These are phyloP conservation scores for Cyberlindnera mrakii DNA, from an alignment of 805 yeast genomes.

Conservation along the genomic window DNA sequence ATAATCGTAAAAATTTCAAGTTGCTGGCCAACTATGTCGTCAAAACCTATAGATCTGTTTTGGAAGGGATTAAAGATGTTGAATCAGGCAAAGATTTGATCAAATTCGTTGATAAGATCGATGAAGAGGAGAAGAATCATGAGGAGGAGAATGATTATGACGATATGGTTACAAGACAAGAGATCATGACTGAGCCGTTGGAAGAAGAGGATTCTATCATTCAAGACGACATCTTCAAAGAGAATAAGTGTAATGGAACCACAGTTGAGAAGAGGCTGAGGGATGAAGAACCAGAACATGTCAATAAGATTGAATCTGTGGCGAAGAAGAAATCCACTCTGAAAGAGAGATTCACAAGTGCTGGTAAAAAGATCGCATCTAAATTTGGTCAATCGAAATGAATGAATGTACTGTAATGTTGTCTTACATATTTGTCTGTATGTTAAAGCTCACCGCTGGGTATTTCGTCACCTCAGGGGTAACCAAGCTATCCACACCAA, in stretches of 20 bases:
- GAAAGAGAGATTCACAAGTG: slow-evolving; percentile 20
- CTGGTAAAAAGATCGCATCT: slow-evolving; percentile 24
- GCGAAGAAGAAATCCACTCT: slow-evolving; percentile 13
- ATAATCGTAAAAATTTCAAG: slow-evolving; percentile 18
- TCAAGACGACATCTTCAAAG: slow-evolving; percentile 6
- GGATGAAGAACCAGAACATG: slow-evolving; percentile 4
- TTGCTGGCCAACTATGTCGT: slow-evolving; percentile 21
- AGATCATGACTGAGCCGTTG: slow-evolving; percentile 14
- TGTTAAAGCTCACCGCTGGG: slow-evolving; percentile 69
- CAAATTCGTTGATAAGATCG: slow-evolving; percentile 26
- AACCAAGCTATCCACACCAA: slow-evolving; percentile 64
- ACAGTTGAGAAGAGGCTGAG: slow-evolving; percentile 11
- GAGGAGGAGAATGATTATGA: not conserved
- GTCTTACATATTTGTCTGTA: slow-evolving; percentile 39
- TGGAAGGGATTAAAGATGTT: slow-evolving; percentile 15
- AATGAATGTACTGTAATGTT: not conserved
- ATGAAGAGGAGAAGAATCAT: slow-evolving; percentile 10
- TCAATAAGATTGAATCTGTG: not conserved
- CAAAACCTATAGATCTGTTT: slow-evolving; percentile 22
- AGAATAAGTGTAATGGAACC: slow-evolving; percentile 1
- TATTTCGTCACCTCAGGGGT: slow-evolving; percentile 55
- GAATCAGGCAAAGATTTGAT: slow-evolving; percentile 20
- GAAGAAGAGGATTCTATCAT: slow-evolving; percentile 16
- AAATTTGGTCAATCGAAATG: slow-evolving; percentile 15
- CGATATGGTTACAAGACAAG: slow-evolving; percentile 12